These are phyloP conservation scores for Diaporthe eres DNA, from an alignment of 2,329 filamentous ascomycete species.

Conservation along the genomic window DNA sequence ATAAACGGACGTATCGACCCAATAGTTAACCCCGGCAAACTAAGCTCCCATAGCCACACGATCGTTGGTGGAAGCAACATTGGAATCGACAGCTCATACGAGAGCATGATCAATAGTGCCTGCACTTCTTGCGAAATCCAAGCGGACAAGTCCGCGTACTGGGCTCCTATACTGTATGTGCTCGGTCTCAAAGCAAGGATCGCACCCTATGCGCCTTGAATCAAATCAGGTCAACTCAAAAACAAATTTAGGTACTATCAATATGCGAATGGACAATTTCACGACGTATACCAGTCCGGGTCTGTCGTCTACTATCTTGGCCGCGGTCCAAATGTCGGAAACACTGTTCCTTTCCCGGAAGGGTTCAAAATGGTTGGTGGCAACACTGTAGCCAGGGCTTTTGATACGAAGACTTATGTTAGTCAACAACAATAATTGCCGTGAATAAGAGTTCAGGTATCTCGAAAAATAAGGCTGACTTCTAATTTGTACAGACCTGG, in stretches of 20 bases:
- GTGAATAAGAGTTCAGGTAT: no score
- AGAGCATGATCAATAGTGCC: constrained; percentile 60
- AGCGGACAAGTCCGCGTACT: constrained; percentile 74
- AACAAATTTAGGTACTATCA: background rate
- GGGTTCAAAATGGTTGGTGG: constrained; percentile 74
- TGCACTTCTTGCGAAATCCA: constrained; percentile 72
- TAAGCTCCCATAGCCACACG: constrained; percentile 68
- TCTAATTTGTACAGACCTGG: background rate
- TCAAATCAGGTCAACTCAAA: background rate
- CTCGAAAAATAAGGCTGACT: background rate
- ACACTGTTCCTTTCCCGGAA: constrained; percentile 62
- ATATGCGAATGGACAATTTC: constrained; percentile 52
- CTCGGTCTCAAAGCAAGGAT: constrained; percentile 47
- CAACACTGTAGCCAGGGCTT: constrained; percentile 52
- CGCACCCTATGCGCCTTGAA: background rate
- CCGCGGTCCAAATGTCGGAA: constrained; percentile 64
- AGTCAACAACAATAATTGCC: background rate
- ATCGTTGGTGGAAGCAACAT: constrained; percentile 71
- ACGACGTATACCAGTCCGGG: constrained; percentile 66
- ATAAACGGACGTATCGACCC: constrained; percentile 70
- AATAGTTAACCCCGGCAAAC: constrained; percentile 63
- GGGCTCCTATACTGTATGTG: constrained; percentile 69
- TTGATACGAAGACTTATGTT: background rate
- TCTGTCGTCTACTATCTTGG: constrained; percentile 75
- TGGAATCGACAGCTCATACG: constrained; percentile 58